Percentiles rank a stretch among this genome's conserved stretches.
Conservation (phyloP, 2,329 filamentous ascomycete genomes). For the Pestalotiopsis sp. region DNA sequence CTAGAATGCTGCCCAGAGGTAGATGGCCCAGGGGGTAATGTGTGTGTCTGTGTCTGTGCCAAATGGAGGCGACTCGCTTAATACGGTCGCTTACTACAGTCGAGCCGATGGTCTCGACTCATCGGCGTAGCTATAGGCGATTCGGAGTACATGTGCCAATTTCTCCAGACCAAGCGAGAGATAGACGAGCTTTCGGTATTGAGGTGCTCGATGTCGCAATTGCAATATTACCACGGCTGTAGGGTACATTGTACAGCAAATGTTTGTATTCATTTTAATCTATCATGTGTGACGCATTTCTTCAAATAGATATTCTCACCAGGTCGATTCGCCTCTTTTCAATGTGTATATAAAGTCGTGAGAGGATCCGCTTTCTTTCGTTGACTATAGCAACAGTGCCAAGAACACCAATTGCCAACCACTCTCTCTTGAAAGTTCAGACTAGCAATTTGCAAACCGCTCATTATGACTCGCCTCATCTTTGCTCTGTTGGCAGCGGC, state of each 20-base stretch:
- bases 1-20: neutral
- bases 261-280: neutral
- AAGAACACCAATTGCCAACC: neutral
- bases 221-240: neutral
- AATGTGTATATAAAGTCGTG: slow-evolving; percentile 1
- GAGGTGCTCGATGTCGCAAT: neutral
- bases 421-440: too few species aligned
- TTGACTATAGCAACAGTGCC: neutral
- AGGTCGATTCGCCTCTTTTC: neutral
- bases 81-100: too few species aligned
- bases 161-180: neutral
- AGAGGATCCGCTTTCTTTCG: neutral
- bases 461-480: slow-evolving; percentile 13
- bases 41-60: too few species aligned
- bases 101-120: too few species aligned
- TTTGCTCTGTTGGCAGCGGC: slow-evolving; percentile 11
- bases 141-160: neutral
- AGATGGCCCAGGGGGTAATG: neutral
- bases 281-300: neutral
- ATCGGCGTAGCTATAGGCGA: too few species aligned
- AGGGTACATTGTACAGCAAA: neutral
- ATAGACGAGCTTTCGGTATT: neutral
- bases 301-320: neutral
- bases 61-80: too few species aligned
- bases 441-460: neutral